Conservation (phyloP, 2,329 filamentous ascomycete genomes). For the Scedosporium dehoogii region DNA sequence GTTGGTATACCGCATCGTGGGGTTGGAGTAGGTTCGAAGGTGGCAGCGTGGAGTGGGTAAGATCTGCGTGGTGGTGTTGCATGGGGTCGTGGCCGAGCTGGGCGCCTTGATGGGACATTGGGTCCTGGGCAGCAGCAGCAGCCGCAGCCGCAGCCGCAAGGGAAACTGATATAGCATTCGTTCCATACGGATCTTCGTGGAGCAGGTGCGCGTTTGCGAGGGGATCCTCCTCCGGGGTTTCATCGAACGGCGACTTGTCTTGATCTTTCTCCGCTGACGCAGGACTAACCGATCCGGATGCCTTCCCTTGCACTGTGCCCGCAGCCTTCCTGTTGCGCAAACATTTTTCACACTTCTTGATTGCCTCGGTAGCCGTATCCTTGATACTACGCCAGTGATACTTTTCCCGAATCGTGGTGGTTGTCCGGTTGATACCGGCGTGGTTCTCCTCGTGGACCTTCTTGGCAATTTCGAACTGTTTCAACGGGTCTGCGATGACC, state of each 20-base stretch:
- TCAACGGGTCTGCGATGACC: conserved; percentile 80
- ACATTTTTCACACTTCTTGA: conserved; percentile 83
- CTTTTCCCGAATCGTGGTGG: conserved; percentile 81
- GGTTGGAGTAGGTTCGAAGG: conserved; percentile 22
- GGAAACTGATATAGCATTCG: neutral
- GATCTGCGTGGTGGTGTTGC: conserved; percentile 12
- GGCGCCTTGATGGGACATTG: neutral
- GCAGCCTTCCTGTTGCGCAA: conserved; percentile 60
- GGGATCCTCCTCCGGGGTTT: conserved; percentile 4
- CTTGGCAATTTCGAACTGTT: conserved; percentile 83
- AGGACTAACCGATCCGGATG: neutral
- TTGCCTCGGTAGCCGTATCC: conserved; percentile 90
- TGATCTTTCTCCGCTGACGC: neutral
- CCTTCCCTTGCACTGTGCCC: neutral
- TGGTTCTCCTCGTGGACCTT: conserved; percentile 66
- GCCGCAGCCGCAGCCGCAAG: neutral
- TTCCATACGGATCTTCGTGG: neutral
- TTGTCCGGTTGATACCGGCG: conserved; percentile 96
- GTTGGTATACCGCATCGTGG: conserved; percentile 32
- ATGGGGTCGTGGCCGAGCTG: conserved; percentile 22
- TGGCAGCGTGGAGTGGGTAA: conserved; percentile 20
- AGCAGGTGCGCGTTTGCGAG: neutral
- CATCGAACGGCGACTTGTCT: neutral
- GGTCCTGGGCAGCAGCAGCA: neutral
- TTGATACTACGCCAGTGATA: conserved; percentile 99